Conservation (phyloP, 257 asterid species). For the Parsonsia alboflavescens region DNA sequence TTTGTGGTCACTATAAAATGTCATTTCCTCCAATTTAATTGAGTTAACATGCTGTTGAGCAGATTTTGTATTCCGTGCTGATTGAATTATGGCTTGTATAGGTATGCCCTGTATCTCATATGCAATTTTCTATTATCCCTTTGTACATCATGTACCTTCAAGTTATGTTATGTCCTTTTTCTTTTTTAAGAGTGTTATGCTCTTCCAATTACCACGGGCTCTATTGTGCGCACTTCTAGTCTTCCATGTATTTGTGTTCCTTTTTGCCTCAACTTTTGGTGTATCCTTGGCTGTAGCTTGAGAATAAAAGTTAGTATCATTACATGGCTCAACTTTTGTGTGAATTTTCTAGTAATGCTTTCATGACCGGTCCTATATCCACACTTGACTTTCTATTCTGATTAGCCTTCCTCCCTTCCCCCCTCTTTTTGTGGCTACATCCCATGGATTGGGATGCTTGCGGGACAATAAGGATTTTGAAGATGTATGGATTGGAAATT, state of each 20-base stretch:
- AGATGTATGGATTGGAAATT: background rate
- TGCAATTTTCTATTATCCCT: background rate
- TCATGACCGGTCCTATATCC: background rate
- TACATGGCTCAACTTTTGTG: background rate
- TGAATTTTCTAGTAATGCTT: background rate
- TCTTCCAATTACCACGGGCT: no score
- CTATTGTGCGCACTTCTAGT: no score
- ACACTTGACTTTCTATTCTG: background rate
- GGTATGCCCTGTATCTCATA: background rate
- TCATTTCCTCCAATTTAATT: background rate
- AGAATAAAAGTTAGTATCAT: background rate
- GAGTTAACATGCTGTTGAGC: background rate
- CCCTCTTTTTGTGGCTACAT: background rate
- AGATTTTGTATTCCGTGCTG: background rate
- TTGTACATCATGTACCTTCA: background rate
- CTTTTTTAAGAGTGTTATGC: background rate
- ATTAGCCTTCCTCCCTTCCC: background rate
- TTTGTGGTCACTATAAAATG: background rate
- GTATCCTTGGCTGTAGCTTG: background rate
- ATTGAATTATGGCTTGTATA: background rate
- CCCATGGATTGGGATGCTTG: background rate
- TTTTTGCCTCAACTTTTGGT: background rate
- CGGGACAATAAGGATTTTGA: background rate
- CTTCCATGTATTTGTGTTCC: no score
- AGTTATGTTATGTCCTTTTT: background rate